Base-by-base conservation (phyloP, 495 filamentous ascomycete species). In the Tuber umbilicatum region DNA sequence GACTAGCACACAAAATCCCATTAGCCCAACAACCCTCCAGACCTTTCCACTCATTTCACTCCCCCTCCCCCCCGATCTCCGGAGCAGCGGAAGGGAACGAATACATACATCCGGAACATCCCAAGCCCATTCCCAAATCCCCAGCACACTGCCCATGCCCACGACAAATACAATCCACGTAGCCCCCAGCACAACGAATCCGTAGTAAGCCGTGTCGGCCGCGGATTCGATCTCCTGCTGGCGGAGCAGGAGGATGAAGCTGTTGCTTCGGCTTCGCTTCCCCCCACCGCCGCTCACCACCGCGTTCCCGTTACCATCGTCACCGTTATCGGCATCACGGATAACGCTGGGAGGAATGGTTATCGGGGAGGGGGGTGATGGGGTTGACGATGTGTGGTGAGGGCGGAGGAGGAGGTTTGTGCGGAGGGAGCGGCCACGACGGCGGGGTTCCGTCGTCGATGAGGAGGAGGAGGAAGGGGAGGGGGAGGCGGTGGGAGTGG, bases 61-160 rank as follows among this genome's bases (percentile, higher is more conserved):
- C 43, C 17, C 5, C 5, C 5, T 23, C 47, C 9, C 47, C 23
- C 6, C 6, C 7, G 0, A 0, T 1, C 23, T n/a, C 23, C 47
- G 23, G n/a, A 55, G 21, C 47, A 23, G 23, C 9, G 23, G n/a
- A n/a, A n/a, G n/a, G n/a, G n/a, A 55, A 23, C 39, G 23, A 38
- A 71, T 45, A 81, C 76, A 16, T 45, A 81, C 80, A 1, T 47
- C 76, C n/a, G 75, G 76, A 10, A 97, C 94, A 85, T 97, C 95
- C 95, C 95, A 98, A 0, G 95, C 94, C 95, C 95, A 99, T 83
- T 90, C 95, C 95, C 95, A 99, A n/a, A 97, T 90, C n/a, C 90
- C 95, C 23, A 97, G 87, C 82, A 94, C 97, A 55, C 91, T 94
- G 41, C 95, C 95, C 90, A 98, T 97, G 39, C 95, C 95, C 1